Evolutionary conservation across 768 basidiomycete genomes (phyloP).

Genomic region (Guyanaporus albipodus): DNA sequence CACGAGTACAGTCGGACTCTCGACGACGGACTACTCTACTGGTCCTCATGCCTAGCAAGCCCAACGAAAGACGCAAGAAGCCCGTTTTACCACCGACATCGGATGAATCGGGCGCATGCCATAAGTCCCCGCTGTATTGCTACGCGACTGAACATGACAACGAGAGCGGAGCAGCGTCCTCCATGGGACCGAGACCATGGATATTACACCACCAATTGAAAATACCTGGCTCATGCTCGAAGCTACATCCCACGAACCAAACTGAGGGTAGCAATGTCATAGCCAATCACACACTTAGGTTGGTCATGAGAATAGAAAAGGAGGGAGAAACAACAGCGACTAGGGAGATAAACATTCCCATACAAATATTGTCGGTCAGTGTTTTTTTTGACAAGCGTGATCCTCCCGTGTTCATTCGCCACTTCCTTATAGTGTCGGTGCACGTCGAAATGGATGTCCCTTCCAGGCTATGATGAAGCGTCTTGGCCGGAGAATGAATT

Average conservation of each 20-base stretch:
- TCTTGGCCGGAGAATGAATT: slow-evolving; percentile 3
- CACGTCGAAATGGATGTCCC: slow-evolving; percentile 71
- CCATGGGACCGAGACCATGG: slow-evolving; percentile 87
- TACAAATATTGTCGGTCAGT: slow-evolving; percentile 84
- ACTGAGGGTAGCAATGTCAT: slow-evolving; percentile 55
- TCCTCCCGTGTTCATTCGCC: not conserved
- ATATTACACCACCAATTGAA: slow-evolving; percentile 63
- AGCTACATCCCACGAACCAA: slow-evolving; percentile 74
- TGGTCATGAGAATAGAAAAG: slow-evolving; percentile 77
- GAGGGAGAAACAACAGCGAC: slow-evolving; percentile 68
- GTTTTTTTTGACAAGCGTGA: not conserved
- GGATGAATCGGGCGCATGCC: slow-evolving; percentile 59
- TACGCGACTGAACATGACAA: slow-evolving; percentile 48
- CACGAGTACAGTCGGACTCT: slow-evolving; percentile 67
- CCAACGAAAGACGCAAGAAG: slow-evolving; percentile 44
- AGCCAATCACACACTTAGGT: slow-evolving; percentile 74
- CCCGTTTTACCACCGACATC: slow-evolving; percentile 78
- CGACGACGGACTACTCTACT: slow-evolving; percentile 58
- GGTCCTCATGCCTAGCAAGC: slow-evolving; percentile 43
- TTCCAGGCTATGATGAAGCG: slow-evolving; percentile 67
- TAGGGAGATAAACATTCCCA: slow-evolving; percentile 76
- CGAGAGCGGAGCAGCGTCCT: slow-evolving; percentile 53
- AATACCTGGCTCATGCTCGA: slow-evolving; percentile 60
- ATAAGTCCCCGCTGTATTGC: slow-evolving; percentile 60
- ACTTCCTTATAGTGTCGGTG: slow-evolving; percentile 61